Evolutionary conservation across 2,329 filamentous ascomycete species (phyloP).

Genomic region (Zalaria sp.): DNA sequence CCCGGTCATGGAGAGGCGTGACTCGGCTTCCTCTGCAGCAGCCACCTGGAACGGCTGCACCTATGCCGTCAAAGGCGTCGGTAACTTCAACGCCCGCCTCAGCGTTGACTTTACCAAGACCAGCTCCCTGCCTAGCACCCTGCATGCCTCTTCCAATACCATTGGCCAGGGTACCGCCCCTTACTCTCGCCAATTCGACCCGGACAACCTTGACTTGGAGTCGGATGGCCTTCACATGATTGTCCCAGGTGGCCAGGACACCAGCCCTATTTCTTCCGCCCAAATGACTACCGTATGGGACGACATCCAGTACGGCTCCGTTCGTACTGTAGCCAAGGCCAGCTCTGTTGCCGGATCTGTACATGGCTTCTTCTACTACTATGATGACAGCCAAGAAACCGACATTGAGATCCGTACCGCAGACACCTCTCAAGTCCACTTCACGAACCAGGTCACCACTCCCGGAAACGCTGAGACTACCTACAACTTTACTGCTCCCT

Average conservation of each 20-base stretch:
- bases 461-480: constrained; percentile 41
- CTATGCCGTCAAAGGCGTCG: constrained; percentile 3
- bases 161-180: constrained; percentile 5
- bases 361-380: constrained; percentile 71
- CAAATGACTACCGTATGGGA: constrained; percentile 48
- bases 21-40: background rate
- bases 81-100: constrained; percentile 5
- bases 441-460: constrained; percentile 50
- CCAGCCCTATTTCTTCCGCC: constrained; percentile 19
- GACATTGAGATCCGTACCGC: constrained; percentile 45
- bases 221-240: constrained; percentile 3
- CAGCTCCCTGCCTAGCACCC: constrained; percentile 1
- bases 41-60: constrained; percentile 2
- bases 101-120: constrained; percentile 5
- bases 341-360: constrained; percentile 52
- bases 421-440: constrained; percentile 16
- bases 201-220: constrained; percentile 5
- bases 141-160: constrained; percentile 4
- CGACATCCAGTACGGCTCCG: constrained; percentile 56
- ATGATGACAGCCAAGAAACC: constrained; percentile 67
- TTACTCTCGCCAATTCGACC: constrained; percentile 5
- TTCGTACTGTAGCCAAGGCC: constrained; percentile 53
- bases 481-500: constrained; percentile 46
- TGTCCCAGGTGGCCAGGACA: constrained; percentile 2
- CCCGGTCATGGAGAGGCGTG: too few relatives aligned